Conservation (phyloP, 148 eudicot species). For the Camellia lanceoleosa region DNA sequence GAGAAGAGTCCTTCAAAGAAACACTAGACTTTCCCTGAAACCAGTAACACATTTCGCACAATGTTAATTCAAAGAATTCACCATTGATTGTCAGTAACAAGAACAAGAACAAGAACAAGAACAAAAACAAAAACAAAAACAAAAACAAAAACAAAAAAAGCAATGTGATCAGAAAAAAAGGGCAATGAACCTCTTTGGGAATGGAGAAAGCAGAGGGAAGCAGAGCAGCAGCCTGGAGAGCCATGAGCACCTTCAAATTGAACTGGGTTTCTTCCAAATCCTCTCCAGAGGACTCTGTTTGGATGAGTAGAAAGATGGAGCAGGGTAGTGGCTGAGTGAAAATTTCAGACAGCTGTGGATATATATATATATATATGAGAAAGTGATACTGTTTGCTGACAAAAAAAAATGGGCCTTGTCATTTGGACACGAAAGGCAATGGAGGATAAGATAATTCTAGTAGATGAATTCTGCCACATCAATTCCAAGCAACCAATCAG, state of each 20-base stretch:
- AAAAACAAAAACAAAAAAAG: no score
- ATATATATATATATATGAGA: neutral
- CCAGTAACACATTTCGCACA: neutral
- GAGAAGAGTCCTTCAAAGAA: slow-evolving; percentile 50
- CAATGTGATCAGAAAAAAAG: no score
- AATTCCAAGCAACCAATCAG: slow-evolving; percentile 33
- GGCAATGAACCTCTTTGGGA: slow-evolving; percentile 53
- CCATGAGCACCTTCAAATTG: slow-evolving; percentile 38
- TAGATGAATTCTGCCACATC: slow-evolving; percentile 19
- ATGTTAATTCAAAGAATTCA: neutral
- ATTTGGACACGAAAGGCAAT: slow-evolving; percentile 13
- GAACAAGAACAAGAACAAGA: neutral
- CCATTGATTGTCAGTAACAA: no score
- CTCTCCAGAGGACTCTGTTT: neutral
- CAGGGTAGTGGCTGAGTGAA: neutral
- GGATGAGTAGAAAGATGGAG: neutral
- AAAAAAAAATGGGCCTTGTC: slow-evolving; percentile 1
- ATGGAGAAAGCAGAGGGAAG: slow-evolving; percentile 58
- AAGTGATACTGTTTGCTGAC: neutral
- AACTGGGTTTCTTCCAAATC: neutral
- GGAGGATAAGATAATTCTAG: slow-evolving; percentile 43
- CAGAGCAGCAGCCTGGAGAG: slow-evolving; percentile 62
- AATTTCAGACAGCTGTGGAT: neutral
- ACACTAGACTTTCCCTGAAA: slow-evolving; percentile 42
- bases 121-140: neutral